Base-by-base conservation (phyloP, 352 stramenopile species). In the Stramenopiles sp. region DNA sequence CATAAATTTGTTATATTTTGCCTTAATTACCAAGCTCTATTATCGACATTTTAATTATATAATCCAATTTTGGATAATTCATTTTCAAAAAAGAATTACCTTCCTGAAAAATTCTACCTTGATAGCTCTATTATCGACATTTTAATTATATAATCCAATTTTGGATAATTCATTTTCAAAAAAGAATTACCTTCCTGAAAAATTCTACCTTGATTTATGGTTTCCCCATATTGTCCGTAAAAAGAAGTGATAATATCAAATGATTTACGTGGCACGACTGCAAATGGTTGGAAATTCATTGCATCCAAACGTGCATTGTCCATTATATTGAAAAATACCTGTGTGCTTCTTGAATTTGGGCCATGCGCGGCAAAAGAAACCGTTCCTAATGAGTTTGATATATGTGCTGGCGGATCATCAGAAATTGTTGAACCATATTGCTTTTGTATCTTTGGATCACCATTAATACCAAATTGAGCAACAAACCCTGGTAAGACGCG, bases 311-410 rank as follows among this genome's bases (percentile, higher is more conserved):
- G 89, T 30, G 78, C 81, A 80, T 91, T 91, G 73, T 92, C 85
- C 29, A 63, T 63, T 29, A 82, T 84, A 73, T 95, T 95, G 76
- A 94, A 89, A 79, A 94, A 94, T 76, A 93, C 83, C 82, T 94
- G 88, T 1, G 79, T 87, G 6, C 83, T 89, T 43, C 90, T 82
- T n/a, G 88, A 91, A 80, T 93, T 90, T 0, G 82, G 80, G 30
- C 89, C 89, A 23, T 86, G 83, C 0, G 84, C 93, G 23, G 90
- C 90, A 81, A 91, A 95, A 0, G 88, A 87, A 0, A 94, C 43
- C 6, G 85, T 92, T 23, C 88, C 87, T 76, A 86, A 43, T 92
- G 91, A 23, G 80, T 90, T 90, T 83, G 81, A 32, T 30, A 78
- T 78, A 43, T 77, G 81, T 6, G 85, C 84, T 0, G 81, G 82